Conservation (phyloP, 2,329 filamentous ascomycete genomes). For the Ceratocystis albifundus region DNA sequence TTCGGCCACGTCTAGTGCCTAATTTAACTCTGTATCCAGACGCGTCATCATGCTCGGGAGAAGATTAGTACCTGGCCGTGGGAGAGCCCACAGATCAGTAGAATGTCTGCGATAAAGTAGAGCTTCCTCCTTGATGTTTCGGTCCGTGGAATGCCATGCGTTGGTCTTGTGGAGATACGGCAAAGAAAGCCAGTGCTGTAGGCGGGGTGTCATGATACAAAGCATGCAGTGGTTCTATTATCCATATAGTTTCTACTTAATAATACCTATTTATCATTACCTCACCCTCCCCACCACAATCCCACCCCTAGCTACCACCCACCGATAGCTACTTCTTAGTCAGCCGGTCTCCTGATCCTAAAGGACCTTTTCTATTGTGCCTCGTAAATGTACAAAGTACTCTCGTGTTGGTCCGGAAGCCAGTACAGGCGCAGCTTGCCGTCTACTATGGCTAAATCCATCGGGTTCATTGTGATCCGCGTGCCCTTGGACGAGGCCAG, state of each 20-base stretch:
- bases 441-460: slow-evolving; percentile 36
- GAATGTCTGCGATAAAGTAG: neutral
- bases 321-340: too few relatives aligned
- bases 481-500: slow-evolving; percentile 33
- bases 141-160: neutral
- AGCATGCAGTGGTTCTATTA: neutral
- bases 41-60: neutral
- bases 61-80: neutral
- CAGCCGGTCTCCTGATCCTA: neutral
- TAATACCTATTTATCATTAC: slow-evolving; percentile 5
- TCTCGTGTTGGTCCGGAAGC: slow-evolving; percentile 38
- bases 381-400: slow-evolving; percentile 39
- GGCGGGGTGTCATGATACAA: neutral
- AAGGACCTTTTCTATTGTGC: slow-evolving; percentile 26
- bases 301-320: neutral
- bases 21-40: neutral
- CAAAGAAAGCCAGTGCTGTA: slow-evolving; percentile 4
- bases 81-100: too few relatives aligned
- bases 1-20: neutral
- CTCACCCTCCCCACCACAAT: neutral
- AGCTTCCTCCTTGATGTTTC: neutral
- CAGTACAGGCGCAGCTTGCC: slow-evolving; percentile 38
- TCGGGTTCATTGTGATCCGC: slow-evolving; percentile 38
- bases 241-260: neutral
- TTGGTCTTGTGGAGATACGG: neutral